Evolutionary conservation across 306 rosid species (phyloP).

Genomic region (Vigna reflexopilosa): DNA sequence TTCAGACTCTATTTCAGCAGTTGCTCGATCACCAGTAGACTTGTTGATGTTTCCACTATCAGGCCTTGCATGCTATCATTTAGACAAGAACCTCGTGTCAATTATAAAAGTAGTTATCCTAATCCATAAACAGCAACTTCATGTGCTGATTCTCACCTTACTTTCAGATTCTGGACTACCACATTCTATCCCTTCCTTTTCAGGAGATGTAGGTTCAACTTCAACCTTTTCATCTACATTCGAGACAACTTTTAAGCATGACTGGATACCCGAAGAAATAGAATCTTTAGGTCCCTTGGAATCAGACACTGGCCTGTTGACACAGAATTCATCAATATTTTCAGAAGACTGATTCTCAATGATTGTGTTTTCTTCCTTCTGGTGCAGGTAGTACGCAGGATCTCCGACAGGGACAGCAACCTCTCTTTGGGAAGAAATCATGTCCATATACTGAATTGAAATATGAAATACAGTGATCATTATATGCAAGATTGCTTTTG

Average conservation of each 20-base stretch:
- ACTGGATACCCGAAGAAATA: constrained; percentile 49
- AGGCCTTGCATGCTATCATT: constrained; percentile 57
- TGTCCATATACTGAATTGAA: constrained; percentile 60
- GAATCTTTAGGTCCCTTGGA: constrained; percentile 52
- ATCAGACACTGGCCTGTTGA: constrained; percentile 42
- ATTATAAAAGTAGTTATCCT: constrained; percentile 22
- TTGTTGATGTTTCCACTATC: constrained; percentile 49
- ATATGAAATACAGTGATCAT: constrained; percentile 36
- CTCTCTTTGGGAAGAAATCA: constrained; percentile 49
- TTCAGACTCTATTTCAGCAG: constrained; percentile 74
- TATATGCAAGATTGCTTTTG: constrained; percentile 34
- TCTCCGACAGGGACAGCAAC: constrained; percentile 44
- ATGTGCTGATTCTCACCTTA: constrained; percentile 57
- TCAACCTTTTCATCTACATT: constrained; percentile 54
- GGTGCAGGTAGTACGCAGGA: constrained; percentile 39
- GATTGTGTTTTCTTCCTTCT: constrained; percentile 47
- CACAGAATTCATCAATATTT: constrained; percentile 37
- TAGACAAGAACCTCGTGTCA: constrained; percentile 34
- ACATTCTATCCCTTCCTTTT: constrained; percentile 44
- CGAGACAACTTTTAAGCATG: constrained; percentile 52
- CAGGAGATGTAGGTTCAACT: constrained; percentile 52
- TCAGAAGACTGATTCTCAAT: constrained; percentile 39
- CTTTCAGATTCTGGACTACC: constrained; percentile 51
- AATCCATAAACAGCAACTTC: constrained; percentile 36
- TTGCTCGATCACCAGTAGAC: constrained; percentile 55